Evolutionary conservation across 768 basidiomycete species (phyloP), one percentile per base, ranked within the genome.

Genomic region (Mrakia blollopis): DNA sequence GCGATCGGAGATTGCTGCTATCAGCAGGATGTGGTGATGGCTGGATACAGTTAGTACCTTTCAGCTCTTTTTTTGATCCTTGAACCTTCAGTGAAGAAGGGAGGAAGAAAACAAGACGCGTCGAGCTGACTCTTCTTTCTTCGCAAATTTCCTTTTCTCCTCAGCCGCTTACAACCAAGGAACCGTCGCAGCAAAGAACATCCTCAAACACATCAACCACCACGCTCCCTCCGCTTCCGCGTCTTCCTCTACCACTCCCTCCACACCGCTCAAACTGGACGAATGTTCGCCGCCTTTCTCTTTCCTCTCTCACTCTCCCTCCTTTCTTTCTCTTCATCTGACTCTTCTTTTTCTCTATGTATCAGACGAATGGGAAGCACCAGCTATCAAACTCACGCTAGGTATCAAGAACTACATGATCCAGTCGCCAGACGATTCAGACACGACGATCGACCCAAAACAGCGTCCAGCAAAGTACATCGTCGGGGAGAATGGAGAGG

Each of bases 1-100:
- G 83, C 83, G 11, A 79, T 82, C 70, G 83, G 83, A 23, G 83
- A 84, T 75, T 83, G 83, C 62, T 82, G 82, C 0, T 81, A 83
- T 54, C 82, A 82, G 8, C 69, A 69, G 41, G 81, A 79, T 11
- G 81, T 82, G 21, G 83, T 84, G 73, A 81, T 83, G 78, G 83
- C 83, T 32, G 83, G 83, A n/a, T 83, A 83, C 78, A 83, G 77
- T 78, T 32, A 67, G 77, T 75, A 30, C 8, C 28, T 28, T 39
- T 25, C 13, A 21, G 30, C 30, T 37, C 54, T 14, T 23, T 21
- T n/a, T 57, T n/a, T 18, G 28, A 14, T n/a, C 21, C n/a, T n/a
- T n/a, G n/a, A n/a, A n/a, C n/a, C n/a, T n/a, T n/a, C n/a, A n/a
- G n/a, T n/a, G n/a, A n/a, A n/a, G n/a, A n/a, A n/a, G 16, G 52